A percentile compares a stretch with the other conserved stretches of the same genome.
Evolutionary conservation across 495 filamentous ascomycete species (phyloP).

Genomic region (Cryomyces minteri): DNA sequence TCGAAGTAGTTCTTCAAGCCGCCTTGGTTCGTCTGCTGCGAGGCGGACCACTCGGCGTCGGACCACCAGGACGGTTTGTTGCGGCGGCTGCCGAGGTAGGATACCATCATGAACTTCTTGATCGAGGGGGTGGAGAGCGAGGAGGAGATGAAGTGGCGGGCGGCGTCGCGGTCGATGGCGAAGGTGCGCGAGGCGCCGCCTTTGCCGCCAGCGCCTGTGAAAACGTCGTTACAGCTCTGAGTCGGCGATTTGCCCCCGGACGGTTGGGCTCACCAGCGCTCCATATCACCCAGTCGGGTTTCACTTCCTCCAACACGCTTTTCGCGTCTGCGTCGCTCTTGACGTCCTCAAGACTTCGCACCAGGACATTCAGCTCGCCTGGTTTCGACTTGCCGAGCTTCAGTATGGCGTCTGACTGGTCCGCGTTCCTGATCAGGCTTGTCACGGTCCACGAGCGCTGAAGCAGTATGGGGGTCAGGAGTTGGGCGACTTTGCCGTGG

Average conservation of each 20-base stretch:
- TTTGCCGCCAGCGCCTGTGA: slow-evolving; percentile 52
- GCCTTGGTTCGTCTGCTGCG: slow-evolving; percentile 31
- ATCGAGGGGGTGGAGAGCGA: slow-evolving; percentile 36
- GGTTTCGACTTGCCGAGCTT: slow-evolving; percentile 32
- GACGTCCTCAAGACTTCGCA: slow-evolving; percentile 53
- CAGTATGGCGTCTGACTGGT: slow-evolving; percentile 44
- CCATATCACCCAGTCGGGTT: slow-evolving; percentile 60
- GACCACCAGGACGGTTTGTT: slow-evolving; percentile 46
- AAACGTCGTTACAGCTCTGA: not conserved
- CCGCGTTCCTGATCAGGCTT: slow-evolving; percentile 53
- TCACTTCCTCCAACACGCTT: slow-evolving; percentile 36
- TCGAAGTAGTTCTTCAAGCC: slow-evolving; percentile 45
- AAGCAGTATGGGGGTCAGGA: slow-evolving; percentile 61
- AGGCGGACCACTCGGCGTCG: slow-evolving; percentile 34
- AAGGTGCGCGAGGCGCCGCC: slow-evolving; percentile 42
- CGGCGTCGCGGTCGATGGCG: slow-evolving; percentile 41
- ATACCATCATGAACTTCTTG: slow-evolving; percentile 58
- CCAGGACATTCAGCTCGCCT: slow-evolving; percentile 38
- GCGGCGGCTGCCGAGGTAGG: slow-evolving; percentile 42
- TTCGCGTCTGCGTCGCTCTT: slow-evolving; percentile 42
- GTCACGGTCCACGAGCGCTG: slow-evolving; percentile 56
- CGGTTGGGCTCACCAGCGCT: slow-evolving; percentile 38
- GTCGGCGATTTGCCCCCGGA: not conserved
- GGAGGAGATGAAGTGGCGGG: slow-evolving; percentile 50
- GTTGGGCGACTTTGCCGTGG: slow-evolving; percentile 59